Base-by-base conservation (phyloP, 495 filamentous ascomycete species). In the Penicillium cataractarum region DNA sequence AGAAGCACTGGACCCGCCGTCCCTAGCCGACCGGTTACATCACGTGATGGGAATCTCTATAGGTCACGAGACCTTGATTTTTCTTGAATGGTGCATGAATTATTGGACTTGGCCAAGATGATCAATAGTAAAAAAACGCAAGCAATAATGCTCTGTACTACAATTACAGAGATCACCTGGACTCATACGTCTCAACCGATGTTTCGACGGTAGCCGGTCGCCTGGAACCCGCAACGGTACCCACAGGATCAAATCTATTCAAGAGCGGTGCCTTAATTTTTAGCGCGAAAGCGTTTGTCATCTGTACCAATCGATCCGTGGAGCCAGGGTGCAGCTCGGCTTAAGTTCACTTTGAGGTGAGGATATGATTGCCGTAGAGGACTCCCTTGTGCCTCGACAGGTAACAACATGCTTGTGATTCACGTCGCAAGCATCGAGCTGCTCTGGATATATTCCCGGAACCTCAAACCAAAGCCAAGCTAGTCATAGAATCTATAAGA, bases 1-100 rank as follows among this genome's bases (percentile, higher is more conserved):
- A 35, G 49, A 27, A 52, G 26, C 27, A 13, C 3, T 15, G 51
- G 51, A 54, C 51, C 51, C 51, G 32, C 51, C 51, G 51, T 4
- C 13, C 3, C 17, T 54, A 33, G 32, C 32, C 51, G 51, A 54
- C 32, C 31, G 27, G n/a, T 35, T 33, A 79, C 87, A 71, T 42
- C 80, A 88, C 51, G 51, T 54, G 51, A 19, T 8, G 35, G 9
- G 13, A 4, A 22, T 37, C 31, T 44, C 40, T 44, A 15, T 37
- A 1, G 49, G 49, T 52, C 49, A 52, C 49, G n/a, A 52, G 49
- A 52, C 49, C 49, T 31, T n/a, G 13, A 5, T 27, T 9, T 5
- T 32, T 5, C 10, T 7, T 46, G n/a, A 46, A 1, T 46, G 24
- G 13, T 33, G 32, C 32, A 39, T 15, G 1, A 39, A 39, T 39